Percentiles rank a stretch among this genome's conserved stretches.
Evolutionary conservation across 345 rosid species (phyloP).

Genomic region (Eucalyptus urophylla): DNA sequence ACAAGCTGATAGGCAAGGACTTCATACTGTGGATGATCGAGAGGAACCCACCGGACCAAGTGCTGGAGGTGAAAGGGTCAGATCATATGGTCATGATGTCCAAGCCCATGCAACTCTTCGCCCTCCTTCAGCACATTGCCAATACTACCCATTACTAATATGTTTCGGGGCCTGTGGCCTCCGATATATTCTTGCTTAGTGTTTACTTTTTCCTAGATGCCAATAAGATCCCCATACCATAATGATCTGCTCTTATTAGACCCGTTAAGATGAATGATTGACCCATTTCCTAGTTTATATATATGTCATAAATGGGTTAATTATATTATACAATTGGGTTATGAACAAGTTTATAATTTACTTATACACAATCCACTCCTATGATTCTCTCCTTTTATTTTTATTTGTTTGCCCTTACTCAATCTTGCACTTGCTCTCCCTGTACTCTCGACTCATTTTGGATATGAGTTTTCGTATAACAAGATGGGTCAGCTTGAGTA

Average conservation of each 20-base stretch:
- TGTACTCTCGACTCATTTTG: background rate
- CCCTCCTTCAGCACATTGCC: conserved; percentile 9
- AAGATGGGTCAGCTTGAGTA: background rate
- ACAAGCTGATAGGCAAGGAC: conserved; percentile 2
- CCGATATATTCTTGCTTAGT: no score
- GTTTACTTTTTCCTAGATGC: no score
- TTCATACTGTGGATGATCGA: conserved; percentile 22
- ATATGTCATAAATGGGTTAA: background rate
- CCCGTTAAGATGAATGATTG: background rate
- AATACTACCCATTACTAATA: background rate
- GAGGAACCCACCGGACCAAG: conserved; percentile 34
- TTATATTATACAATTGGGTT: background rate
- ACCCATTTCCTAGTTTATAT: background rate
- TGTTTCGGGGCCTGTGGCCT: no score
- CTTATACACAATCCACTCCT: rapidly evolving
- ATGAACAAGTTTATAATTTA: no score
- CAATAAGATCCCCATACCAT: no score
- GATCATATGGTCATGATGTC: conserved; percentile 59
- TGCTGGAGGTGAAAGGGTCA: conserved; percentile 25
- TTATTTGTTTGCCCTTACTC: no score
- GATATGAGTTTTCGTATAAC: background rate
- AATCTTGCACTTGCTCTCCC: background rate
- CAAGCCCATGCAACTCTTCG: conserved; percentile 8
- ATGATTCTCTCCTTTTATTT: background rate
- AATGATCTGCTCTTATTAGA: background rate